A percentile compares a stretch with the other conserved stretches of the same genome.
Conservation (phyloP, 2,329 filamentous ascomycete species). For the Phaeosphaeria sp. region DNA sequence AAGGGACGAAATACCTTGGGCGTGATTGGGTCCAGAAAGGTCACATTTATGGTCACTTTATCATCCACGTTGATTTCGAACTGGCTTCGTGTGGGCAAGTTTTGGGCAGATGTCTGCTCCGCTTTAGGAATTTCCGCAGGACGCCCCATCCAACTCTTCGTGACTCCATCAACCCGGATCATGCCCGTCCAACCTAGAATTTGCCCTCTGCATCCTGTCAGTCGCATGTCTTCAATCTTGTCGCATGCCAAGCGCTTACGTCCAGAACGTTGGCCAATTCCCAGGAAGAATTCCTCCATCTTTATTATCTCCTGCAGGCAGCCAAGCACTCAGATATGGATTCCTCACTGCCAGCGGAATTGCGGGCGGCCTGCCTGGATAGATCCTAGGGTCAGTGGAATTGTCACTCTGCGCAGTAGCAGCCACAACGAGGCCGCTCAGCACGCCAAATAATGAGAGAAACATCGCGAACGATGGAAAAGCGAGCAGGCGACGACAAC, state of each 20-base stretch:
- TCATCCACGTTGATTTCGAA: slow-evolving; percentile 71
- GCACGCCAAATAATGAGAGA: slow-evolving; percentile 17
- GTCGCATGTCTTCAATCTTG: slow-evolving; percentile 21
- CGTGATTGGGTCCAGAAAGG: slow-evolving; percentile 74
- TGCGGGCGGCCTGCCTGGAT: background rate
- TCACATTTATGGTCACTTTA: slow-evolving; percentile 69
- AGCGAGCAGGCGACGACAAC: background rate
- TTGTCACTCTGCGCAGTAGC: background rate
- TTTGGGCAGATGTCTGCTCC: slow-evolving; percentile 69
- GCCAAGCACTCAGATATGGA: slow-evolving; percentile 77
- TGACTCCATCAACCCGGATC: slow-evolving; percentile 66
- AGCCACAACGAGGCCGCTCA: slow-evolving; percentile 25
- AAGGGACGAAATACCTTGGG: too few species aligned
- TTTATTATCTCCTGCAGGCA: slow-evolving; percentile 66
- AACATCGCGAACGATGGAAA: slow-evolving; percentile 19
- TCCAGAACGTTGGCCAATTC: slow-evolving; percentile 73
- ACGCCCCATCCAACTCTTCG: slow-evolving; percentile 50
- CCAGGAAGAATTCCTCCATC: slow-evolving; percentile 72
- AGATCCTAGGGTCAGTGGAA: background rate
- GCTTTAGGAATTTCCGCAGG: slow-evolving; percentile 59
- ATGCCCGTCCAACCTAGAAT: slow-evolving; percentile 72
- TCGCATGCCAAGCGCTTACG: slow-evolving; percentile 55
- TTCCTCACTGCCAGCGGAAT: slow-evolving; percentile 76
- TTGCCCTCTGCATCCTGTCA: slow-evolving; percentile 53
- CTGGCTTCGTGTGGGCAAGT: slow-evolving; percentile 74